Conservation (phyloP, 2,329 filamentous ascomycete species). For the Epichloe coenophiala region DNA sequence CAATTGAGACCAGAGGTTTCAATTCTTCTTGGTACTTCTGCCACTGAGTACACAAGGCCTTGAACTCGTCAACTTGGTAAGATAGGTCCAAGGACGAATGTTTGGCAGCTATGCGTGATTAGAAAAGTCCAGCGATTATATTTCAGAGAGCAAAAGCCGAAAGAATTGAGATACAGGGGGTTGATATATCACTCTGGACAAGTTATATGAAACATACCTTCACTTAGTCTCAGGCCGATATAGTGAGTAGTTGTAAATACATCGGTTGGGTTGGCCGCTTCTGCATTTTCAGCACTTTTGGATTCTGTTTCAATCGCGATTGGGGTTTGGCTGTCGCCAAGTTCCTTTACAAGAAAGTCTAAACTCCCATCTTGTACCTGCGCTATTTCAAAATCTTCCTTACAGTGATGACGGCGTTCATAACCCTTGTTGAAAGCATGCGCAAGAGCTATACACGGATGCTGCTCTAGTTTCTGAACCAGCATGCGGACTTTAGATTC, state of each 20-base stretch:
- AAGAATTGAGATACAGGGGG: background rate
- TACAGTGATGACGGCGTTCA: slow-evolving; percentile 65
- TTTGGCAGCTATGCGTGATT: slow-evolving; percentile 40
- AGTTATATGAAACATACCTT: slow-evolving; percentile 40
- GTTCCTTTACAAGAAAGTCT: slow-evolving; percentile 29
- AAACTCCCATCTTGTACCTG: slow-evolving; percentile 42
- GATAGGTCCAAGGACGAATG: slow-evolving; percentile 54
- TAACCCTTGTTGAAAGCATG: slow-evolving; percentile 91
- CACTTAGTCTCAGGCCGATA: slow-evolving; percentile 69
- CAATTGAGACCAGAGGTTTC: slow-evolving; percentile 48
- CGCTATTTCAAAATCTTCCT: slow-evolving; percentile 34
- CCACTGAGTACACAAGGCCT: slow-evolving; percentile 64
- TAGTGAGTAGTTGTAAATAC: slow-evolving; percentile 91
- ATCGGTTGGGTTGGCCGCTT: slow-evolving; percentile 17
- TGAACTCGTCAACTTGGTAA: slow-evolving; percentile 75
- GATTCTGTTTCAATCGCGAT: slow-evolving; percentile 10
- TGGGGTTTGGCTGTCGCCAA: slow-evolving; percentile 13
- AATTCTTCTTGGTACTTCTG: slow-evolving; percentile 61
- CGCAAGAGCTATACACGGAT: slow-evolving; percentile 66
- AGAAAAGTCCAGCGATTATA: background rate
- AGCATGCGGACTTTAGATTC: slow-evolving; percentile 86
- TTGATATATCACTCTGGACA: background rate
- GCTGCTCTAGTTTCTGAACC: slow-evolving; percentile 69
- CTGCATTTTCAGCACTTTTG: slow-evolving; percentile 31
- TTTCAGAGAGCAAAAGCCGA: background rate